A percentile compares a stretch with the other conserved stretches of the same genome.
Conservation (phyloP, 352 stramenopile species). For the Thalassiosira mediterranea region DNA sequence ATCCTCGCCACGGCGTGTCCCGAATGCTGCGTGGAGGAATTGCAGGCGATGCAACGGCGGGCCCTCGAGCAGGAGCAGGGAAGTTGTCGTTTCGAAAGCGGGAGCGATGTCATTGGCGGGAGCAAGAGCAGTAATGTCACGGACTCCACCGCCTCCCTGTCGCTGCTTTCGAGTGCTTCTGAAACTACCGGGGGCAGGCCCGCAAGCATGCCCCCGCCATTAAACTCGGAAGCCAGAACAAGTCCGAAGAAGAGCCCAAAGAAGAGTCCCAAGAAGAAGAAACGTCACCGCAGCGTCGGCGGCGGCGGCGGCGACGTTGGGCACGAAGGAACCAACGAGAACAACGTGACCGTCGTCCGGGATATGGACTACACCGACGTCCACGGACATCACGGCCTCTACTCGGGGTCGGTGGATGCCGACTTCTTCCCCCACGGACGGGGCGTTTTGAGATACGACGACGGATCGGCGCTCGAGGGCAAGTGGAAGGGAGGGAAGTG, state of each 20-base stretch:
- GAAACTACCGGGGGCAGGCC: no score
- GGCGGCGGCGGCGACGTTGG: not conserved
- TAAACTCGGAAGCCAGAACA: not conserved
- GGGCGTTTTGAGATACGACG: slow-evolving; percentile 40
- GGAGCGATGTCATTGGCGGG: not conserved
- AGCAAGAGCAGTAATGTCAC: not conserved
- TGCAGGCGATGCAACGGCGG: slow-evolving; percentile 15
- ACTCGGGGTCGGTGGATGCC: slow-evolving; percentile 42
- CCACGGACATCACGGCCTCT: slow-evolving; percentile 28
- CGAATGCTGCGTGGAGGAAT: slow-evolving; percentile 52
- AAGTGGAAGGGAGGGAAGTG: slow-evolving; percentile 41
- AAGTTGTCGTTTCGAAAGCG: slow-evolving; percentile 10
- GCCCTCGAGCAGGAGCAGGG: not conserved
- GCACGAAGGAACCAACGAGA: not conserved
- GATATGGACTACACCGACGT: slow-evolving; percentile 45
- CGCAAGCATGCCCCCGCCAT: not conserved
- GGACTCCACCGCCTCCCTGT: no score
- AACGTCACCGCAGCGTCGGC: not conserved
- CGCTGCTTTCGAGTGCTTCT: no score
- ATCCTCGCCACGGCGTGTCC: slow-evolving; percentile 56
- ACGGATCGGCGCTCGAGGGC: slow-evolving; percentile 17
- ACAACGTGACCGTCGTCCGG: slow-evolving; percentile 24
- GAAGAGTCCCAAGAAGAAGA: no score
- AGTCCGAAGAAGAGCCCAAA: no score
- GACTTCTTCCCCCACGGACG: slow-evolving; percentile 41